Evolutionary conservation across 1,139 yeast genomes (phyloP), one percentile per base, ranked within the genome.

Genomic region (Blastobotrys capitulatus): DNA sequence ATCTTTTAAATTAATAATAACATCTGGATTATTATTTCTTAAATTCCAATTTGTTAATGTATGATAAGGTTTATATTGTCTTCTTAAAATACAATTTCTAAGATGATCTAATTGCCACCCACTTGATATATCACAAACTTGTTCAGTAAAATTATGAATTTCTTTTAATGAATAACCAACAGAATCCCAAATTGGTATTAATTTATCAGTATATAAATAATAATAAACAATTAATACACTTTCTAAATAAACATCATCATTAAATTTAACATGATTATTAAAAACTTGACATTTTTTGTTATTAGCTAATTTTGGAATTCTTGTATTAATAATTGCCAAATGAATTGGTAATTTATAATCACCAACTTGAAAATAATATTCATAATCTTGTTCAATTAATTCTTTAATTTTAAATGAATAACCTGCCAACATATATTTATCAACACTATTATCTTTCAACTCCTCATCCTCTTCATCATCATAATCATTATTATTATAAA

Each of bases 171-270:
- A 20, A 37, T 37, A 37, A 16, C 40, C 40, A 7, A 15, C 60
- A 2, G 60, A 59, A 9, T 67, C 67, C 80, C 79, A 76, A 1
- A 73, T 62, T 29, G 67, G 70, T 7, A 71, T 44, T 4, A 64
- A 55, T 13, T 61, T 61, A 51, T 77, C 81, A 0, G 82, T 77
- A 58, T 79, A 79, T 1, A 78, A 47, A 49, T 69, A 72, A 52
- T 77, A 75, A 5, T 74, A 46, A 26, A 73, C 53, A 3, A 75
- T 60, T 12, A 70, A 57, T 29, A 72, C 61, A 2, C 74, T 57
- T 20, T 67, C 53, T 7, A 64, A 46, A 37, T 59, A 57, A 15
- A 57, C 36, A 3, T 26, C 43, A 10, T 60, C 60, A 15, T 54
- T 51, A 44, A 60, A 57, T 35, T 16, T 22, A n/a, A 46, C 22